Base-by-base conservation (phyloP, 2,329 filamentous ascomycete genomes). In the Teratosphaeria epicoccoides region DNA sequence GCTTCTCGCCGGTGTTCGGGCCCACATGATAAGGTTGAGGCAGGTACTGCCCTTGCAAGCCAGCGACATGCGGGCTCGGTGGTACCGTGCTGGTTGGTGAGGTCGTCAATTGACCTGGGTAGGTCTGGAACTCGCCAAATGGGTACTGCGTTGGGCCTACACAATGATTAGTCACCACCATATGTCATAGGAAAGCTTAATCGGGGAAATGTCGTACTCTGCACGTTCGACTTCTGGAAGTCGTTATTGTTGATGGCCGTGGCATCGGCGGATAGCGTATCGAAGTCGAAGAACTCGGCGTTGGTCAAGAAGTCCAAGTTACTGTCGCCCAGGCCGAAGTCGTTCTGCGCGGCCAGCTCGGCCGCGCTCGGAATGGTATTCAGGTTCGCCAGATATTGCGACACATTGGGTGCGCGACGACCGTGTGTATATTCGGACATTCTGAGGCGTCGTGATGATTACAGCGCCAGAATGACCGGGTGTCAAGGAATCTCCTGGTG, bases 371-470 rank as follows among this genome's bases (percentile, higher is more conserved):
- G 78, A 51, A 84, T 74, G 45, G 78, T 80, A 74, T 95, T 95
- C 63, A 96, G 77, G 61, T 90, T 85, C 63, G 87, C 85, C 59
- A 96, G 78, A 73, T 93, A 95, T 66, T 89, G 85, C 65, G 88
- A 89, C 71, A 95, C 87, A 70, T 95, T 95, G 65, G 87, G 85
- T 62, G 81, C 86, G 66, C 85, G 83, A 56, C 88, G 85, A 65
- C 83, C 84, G 70, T 83, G 84, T 70, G 79, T 83, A 71, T 79
- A 83, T 78, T 82, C 89, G 68, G 87, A 82, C 85, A 89, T 89
- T 52, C 5, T 40, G 9, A 17, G 33, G 17, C 5, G 5, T 40
- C 5, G 33, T 40, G 14, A 6, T 40, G 33, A 40, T 6, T 2
- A 40, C 14, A 17, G 14, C n/a, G 33, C 2, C 33, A 40, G 33